Base-by-base conservation (phyloP, 805 yeast genomes). In the Kodamaea neixiangensis region DNA sequence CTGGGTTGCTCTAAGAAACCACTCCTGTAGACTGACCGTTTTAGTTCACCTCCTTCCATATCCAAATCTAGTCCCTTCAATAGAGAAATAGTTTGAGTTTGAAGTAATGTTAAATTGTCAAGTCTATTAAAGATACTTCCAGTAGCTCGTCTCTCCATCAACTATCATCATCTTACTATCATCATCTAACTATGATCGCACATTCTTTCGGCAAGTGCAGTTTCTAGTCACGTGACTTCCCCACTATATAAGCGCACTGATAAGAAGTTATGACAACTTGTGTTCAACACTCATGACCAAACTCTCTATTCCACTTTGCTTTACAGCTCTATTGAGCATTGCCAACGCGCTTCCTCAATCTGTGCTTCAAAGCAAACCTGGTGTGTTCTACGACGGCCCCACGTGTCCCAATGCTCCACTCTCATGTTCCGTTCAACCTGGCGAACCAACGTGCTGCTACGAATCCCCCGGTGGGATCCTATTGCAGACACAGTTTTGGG, bases 401-500 rank as follows among this genome's bases (percentile, higher is more conserved):
- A 43, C 56, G 20, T 86, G 91, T 60, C 89, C 91, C 0, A 78
- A 82, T 56, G 52, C 75, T 1, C 92, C 93, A 1, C 63, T 79
- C 33, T 77, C 88, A 6, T 87, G 94, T 60, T 62, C 73, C 4
- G 78, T 68, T 6, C 41, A 37, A 17, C 59, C 66, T 3, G 48
- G 57, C 5, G 57, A 49, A 6, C 56, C 54, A 48, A 46, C 81
- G 2, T 92, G 97, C 63, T 92, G 97, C 69, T 89, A 85, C 65
- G 97, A 91, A 63, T 79, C 81, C 44, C 92, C 92, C 7, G 93
- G 96, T 44, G 97, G 97, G 5, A 76, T 89, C 13, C 73, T 92
- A 34, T 68, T 92, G 47, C 87, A 82, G 63, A 88, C 97, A 0
- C 98, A 92, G 64, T 91, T 92, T 71, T 92, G 97, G 97, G 96